Base-by-base conservation (phyloP, 768 basidiomycete genomes). In the Mycena amicta region DNA sequence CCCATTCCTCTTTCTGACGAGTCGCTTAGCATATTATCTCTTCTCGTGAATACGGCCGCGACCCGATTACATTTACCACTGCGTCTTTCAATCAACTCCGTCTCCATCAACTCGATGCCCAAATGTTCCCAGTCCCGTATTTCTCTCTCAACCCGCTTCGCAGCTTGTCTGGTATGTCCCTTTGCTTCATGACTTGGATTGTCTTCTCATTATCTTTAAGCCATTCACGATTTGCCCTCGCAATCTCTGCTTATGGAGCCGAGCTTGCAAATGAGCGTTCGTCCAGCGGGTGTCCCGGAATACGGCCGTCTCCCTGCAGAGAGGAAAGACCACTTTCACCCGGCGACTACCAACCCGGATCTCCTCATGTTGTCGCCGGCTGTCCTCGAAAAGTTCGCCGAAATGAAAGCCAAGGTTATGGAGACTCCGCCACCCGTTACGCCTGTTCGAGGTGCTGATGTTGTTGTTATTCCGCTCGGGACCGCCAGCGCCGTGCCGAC, bases 401-500 rank as follows among this genome's bases (percentile, higher is more conserved):
- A 72, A 2, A 82, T 81, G 3, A 72, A 72, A 56, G 61, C 66
- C 26, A 62, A 63, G 37, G 67, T 81, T 18, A 68, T 71, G 29
- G 66, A 70, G 40, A 50, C 49, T 29, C 61, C 46, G 45, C 62
- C 49, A 53, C 61, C 60, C 47, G 57, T n/a, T 27, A 62, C 29
- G 22, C 30, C 40, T 20, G 60, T 47, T 53, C 75, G 71, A 31
- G 92, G 91, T 1, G 80, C 83, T 39, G 82, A 90, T 49, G 81
- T 98, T 6, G 73, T 72, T 8, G 75, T 98, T 43, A 81, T 90
- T 6, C 82, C 94, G 1, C 77, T 98, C 5, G 96, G 96, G 2
- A 98, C 96, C 0, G 91, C 92, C 2, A 95, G 93, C 67, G 88
- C 93, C 0, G 70, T 92, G 39, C 93, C 95, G 1, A 88, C 82